Conservation (phyloP, 1,284 basidiomycete genomes). For the Cutaneotrichosporon curvatum region DNA sequence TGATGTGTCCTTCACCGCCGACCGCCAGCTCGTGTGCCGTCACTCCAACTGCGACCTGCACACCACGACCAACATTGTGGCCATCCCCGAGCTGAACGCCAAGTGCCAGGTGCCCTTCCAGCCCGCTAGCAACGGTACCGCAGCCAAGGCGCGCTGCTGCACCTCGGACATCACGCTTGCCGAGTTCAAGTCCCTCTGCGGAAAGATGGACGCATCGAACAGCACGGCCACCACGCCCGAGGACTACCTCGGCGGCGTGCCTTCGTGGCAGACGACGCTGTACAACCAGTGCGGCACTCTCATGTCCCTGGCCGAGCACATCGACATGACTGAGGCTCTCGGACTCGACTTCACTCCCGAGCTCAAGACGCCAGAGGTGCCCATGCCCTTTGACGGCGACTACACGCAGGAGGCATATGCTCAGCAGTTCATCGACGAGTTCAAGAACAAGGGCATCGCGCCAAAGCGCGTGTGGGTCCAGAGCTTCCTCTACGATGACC, state of each 20-base stretch:
- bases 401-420: conserved; percentile 18
- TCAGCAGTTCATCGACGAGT: conserved; percentile 15
- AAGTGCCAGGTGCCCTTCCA: conserved; percentile 17
- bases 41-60: conserved; percentile 22
- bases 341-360: conserved; percentile 19
- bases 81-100: conserved; percentile 13
- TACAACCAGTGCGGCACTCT: conserved; percentile 18
- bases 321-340: conserved; percentile 10
- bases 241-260: conserved; percentile 11
- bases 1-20: conserved; percentile 18
- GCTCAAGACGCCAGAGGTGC: conserved; percentile 16
- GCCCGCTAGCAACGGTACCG: conserved; percentile 6
- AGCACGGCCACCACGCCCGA: conserved; percentile 12
- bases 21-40: conserved; percentile 20
- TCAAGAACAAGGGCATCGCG: conserved; percentile 7
- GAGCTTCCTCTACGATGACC: conserved; percentile 16
- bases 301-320: conserved; percentile 16
- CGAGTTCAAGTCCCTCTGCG: conserved; percentile 18
- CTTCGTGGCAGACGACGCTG: conserved; percentile 11
- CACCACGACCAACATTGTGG: conserved; percentile 18
- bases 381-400: conserved; percentile 18
- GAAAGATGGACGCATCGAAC: conserved; percentile 17
- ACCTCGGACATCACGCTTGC: conserved; percentile 19
- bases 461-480: conserved; percentile 14
- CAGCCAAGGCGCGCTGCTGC: conserved; percentile 18